Evolutionary conservation across 345 rosid species (phyloP).

Genomic region (Citrus maxima): DNA sequence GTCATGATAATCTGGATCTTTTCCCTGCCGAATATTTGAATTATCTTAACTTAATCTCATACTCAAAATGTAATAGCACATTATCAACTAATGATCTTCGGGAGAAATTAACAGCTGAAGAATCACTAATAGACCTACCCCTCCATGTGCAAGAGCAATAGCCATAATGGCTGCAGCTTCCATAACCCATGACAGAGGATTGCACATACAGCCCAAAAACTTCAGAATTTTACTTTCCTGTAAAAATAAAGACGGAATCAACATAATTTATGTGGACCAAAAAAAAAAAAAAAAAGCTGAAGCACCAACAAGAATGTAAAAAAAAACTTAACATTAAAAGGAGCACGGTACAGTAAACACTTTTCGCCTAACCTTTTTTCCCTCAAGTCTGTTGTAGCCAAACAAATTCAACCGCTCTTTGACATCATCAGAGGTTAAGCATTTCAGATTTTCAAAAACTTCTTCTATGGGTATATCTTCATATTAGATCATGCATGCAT

Average conservation of each 20-base stretch:
- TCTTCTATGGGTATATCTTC: slow-evolving; percentile 52
- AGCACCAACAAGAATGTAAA: background rate
- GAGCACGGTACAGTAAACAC: too few relatives aligned
- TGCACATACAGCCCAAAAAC: slow-evolving; percentile 63
- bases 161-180: slow-evolving; percentile 77
- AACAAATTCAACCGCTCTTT: slow-evolving; percentile 44
- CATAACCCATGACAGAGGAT: slow-evolving; percentile 76
- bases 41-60: too few relatives aligned
- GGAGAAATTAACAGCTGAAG: background rate
- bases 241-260: slow-evolving; percentile 7
- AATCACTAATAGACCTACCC: slow-evolving; percentile 28
- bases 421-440: slow-evolving; percentile 26
- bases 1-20: slow-evolving; percentile 56
- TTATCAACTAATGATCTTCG: too few relatives aligned
- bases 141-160: slow-evolving; percentile 65
- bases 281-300: background rate
- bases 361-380: slow-evolving; percentile 36
- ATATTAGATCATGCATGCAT: background rate
- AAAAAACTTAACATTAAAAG: background rate
- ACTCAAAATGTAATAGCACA: too few relatives aligned
- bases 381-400: slow-evolving; percentile 58
- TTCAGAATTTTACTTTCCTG: slow-evolving; percentile 59
- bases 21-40: slow-evolving; percentile 31
- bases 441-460: slow-evolving; percentile 46
- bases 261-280: background rate